These are phyloP conservation scores for Hydnum rufescens DNA, from an alignment of 768 basidiomycete species.

Conservation along the genomic window DNA sequence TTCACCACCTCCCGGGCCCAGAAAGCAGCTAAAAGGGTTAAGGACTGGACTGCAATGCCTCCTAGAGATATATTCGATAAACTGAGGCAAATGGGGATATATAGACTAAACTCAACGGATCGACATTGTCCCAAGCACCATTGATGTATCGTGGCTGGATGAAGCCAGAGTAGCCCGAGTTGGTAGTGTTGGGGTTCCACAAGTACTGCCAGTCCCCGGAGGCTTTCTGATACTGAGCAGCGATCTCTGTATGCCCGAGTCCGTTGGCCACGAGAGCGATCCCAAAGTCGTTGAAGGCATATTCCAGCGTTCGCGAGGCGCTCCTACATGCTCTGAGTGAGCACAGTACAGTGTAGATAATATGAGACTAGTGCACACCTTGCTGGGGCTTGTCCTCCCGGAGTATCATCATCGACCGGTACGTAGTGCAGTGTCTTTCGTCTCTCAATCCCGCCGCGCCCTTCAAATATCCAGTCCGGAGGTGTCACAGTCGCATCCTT, in stretches of 20 bases:
- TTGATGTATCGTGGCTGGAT: slow-evolving; percentile 11
- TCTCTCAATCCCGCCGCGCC: slow-evolving; percentile 10
- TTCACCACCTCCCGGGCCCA: not conserved
- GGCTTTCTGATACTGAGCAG: slow-evolving; percentile 6
- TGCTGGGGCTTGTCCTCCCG: not conserved
- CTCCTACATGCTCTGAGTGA: slow-evolving; percentile 8
- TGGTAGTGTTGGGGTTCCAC: slow-evolving; percentile 10
- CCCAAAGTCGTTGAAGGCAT: slow-evolving; percentile 12
- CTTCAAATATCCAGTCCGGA: slow-evolving; percentile 10
- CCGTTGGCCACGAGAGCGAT: slow-evolving; percentile 10
- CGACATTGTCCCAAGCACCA: slow-evolving; percentile 8
- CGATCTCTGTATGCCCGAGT: not conserved
- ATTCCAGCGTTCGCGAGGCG: slow-evolving; percentile 11
- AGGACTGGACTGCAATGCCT: not conserved
- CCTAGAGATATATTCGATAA: not conserved
- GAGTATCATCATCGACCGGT: slow-evolving; percentile 2
- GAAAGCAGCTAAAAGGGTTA: not conserved
- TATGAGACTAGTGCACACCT: not conserved
- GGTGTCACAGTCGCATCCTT: slow-evolving; percentile 14
- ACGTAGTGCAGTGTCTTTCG: slow-evolving; percentile 8
- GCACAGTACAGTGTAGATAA: not conserved
- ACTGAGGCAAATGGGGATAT: too few relatives aligned
- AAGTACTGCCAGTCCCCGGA: slow-evolving; percentile 11
- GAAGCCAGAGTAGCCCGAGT: slow-evolving; percentile 10
- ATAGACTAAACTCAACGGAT: too few relatives aligned